Conservation (phyloP, 164 flowering plant species). For the Hamamelis virginiana region DNA sequence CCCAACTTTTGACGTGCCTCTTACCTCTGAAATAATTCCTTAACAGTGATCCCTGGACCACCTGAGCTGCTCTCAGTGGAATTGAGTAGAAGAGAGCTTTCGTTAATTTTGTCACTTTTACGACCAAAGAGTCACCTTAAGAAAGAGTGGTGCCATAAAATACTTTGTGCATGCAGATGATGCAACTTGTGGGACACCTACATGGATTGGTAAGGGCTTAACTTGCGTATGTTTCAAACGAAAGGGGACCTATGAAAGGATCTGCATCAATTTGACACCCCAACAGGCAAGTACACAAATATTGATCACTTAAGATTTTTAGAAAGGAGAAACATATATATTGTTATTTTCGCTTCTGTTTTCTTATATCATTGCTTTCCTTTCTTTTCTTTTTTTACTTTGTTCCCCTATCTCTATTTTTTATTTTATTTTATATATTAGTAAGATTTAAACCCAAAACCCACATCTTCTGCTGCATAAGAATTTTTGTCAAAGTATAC, state of each 20-base stretch:
- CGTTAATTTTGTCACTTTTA: not conserved
- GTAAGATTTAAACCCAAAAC: too few relatives aligned
- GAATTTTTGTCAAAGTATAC: too few relatives aligned
- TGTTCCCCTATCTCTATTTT: too few relatives aligned
- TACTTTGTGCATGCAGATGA: conserved; percentile 40
- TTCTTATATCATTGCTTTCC: too few relatives aligned
- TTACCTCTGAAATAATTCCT: too few relatives aligned
- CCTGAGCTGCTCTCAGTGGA: too few relatives aligned
- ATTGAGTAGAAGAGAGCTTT: not conserved
- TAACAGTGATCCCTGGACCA: too few relatives aligned
- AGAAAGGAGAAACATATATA: not conserved
- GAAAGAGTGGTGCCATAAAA: not conserved
- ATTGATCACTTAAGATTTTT: not conserved
- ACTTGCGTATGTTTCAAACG: conserved; percentile 80
- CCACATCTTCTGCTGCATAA: too few relatives aligned
- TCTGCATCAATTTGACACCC: conserved; percentile 62
- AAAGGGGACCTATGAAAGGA: conserved; percentile 52
- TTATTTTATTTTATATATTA: too few relatives aligned
- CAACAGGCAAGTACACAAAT: conserved; percentile 45
- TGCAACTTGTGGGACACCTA: conserved; percentile 53
- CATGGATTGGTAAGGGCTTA: conserved; percentile 67
- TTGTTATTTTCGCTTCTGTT: too few relatives aligned
- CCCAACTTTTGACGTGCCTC: too few relatives aligned
- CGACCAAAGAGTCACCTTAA: not conserved
- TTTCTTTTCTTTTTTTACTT: too few relatives aligned